Evolutionary conservation across 2,329 filamentous ascomycete genomes (phyloP).

Genomic region (Colletotrichum australisinense): DNA sequence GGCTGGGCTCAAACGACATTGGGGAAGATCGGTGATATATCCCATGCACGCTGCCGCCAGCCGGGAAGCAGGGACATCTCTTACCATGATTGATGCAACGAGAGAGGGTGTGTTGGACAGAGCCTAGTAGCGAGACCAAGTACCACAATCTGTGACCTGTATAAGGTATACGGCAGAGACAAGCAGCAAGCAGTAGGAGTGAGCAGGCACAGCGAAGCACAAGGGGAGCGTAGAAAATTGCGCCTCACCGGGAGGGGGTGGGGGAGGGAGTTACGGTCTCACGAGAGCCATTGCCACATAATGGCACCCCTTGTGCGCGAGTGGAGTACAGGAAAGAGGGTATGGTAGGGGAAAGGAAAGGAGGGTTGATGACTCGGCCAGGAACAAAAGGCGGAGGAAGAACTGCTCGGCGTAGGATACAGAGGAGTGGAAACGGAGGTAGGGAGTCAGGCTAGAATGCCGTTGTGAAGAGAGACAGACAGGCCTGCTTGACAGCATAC

Average conservation of each 20-base stretch:
- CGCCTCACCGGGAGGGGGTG: slow-evolving; percentile 39
- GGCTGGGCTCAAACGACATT: slow-evolving; percentile 38
- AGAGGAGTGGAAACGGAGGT: slow-evolving; percentile 30
- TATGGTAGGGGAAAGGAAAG: slow-evolving; percentile 33
- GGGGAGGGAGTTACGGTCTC: slow-evolving; percentile 42
- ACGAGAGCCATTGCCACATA: slow-evolving; percentile 47
- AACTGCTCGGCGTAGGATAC: slow-evolving; percentile 23
- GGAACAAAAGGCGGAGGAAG: slow-evolving; percentile 26
- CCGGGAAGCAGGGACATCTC: slow-evolving; percentile 50
- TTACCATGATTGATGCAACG: slow-evolving; percentile 62
- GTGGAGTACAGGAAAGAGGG: slow-evolving; percentile 36
- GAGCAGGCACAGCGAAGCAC: slow-evolving; percentile 37
- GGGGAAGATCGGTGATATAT: slow-evolving; percentile 54
- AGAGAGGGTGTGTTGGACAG: slow-evolving; percentile 52
- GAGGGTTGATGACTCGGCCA: slow-evolving; percentile 34
- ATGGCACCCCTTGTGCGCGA: slow-evolving; percentile 37
- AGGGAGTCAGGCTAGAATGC: slow-evolving; percentile 36
- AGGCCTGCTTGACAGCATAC: slow-evolving; percentile 31
- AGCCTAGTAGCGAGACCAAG: slow-evolving; percentile 45
- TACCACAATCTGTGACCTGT: slow-evolving; percentile 50
- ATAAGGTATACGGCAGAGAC: slow-evolving; percentile 47
- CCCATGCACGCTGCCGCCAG: slow-evolving; percentile 57
- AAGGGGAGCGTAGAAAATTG: slow-evolving; percentile 38
- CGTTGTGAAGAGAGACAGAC: slow-evolving; percentile 30
- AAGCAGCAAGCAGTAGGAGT: slow-evolving; percentile 33